phyloP scores from a whole-genome alignment of 345 rosid species.

The Firmiana major region DNA sequence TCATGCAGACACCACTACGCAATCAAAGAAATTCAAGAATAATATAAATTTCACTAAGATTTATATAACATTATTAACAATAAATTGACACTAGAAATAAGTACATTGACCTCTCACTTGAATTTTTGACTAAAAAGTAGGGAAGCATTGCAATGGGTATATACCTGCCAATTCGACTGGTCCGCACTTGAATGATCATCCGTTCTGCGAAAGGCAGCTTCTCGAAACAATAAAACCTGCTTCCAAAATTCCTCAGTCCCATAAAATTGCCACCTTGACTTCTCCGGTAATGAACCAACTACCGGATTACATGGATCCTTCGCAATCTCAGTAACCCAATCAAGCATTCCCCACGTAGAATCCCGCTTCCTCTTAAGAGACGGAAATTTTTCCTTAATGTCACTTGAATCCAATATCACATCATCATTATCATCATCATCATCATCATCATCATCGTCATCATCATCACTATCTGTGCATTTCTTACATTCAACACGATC shows the following conservation, averaged over 20 bases:
- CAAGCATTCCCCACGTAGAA: conserved; percentile 38
- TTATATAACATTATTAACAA: not conserved
- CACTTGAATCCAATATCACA: conserved; percentile 15
- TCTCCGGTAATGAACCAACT: conserved; percentile 55
- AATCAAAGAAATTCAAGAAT: not conserved
- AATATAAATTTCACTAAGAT: not conserved
- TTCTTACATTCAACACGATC: conserved; percentile 12
- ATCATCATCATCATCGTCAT: conserved; percentile 16
- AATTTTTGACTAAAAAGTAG: not conserved
- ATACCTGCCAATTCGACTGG: conserved; percentile 53
- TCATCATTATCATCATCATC: conserved; percentile 15
- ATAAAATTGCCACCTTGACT: conserved; percentile 59
- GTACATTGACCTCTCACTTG: not conserved
- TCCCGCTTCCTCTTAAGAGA: conserved; percentile 52
- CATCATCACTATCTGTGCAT: conserved; percentile 8
- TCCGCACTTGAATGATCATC: conserved; percentile 34
- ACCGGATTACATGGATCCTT: conserved; percentile 54
- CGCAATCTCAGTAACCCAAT: conserved; percentile 61
- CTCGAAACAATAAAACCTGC: conserved; percentile 64
- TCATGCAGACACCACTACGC: not conserved
- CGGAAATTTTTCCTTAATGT: conserved; percentile 8
- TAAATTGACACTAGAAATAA: not conserved
- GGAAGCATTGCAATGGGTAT: not conserved
- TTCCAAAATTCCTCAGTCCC: conserved; percentile 67
- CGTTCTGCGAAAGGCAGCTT: conserved; percentile 35